Evolutionary conservation across 2,329 filamentous ascomycete genomes (phyloP).

Genomic region (Aspergillus pseudoterreus): DNA sequence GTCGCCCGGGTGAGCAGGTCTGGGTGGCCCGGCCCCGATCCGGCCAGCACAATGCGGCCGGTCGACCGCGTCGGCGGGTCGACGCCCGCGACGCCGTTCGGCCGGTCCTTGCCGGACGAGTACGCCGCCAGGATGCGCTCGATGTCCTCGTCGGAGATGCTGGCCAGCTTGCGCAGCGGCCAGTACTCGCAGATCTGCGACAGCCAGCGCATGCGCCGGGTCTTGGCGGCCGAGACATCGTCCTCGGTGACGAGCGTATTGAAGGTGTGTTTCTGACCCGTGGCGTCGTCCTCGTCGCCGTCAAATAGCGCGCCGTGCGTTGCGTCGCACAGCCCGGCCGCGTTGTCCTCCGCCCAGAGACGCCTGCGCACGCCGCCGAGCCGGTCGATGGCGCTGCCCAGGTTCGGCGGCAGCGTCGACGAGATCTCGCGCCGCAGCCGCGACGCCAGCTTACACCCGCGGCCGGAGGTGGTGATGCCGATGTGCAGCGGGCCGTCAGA

Average conservation of each 20-base stretch:
- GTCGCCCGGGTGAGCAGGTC: conserved; percentile 74
- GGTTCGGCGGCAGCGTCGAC: conserved; percentile 67
- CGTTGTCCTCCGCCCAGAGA: conserved; percentile 71
- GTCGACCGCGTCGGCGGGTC: conserved; percentile 1
- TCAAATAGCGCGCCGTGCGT: conserved; percentile 26
- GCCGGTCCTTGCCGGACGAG: conserved; percentile 27
- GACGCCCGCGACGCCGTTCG: conserved; percentile 11
- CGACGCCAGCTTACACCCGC: conserved; percentile 88
- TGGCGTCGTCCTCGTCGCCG: conserved; percentile 47
- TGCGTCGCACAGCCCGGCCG: conserved; percentile 43
- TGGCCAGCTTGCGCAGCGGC: conserved; percentile 78
- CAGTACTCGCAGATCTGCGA: conserved; percentile 98
- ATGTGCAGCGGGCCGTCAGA: conserved; percentile 89
- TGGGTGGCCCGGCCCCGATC: conserved; percentile 88
- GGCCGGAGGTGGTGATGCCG: conserved; percentile 91
- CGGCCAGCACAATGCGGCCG: conserved; percentile 70
- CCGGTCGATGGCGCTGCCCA: conserved; percentile 73
- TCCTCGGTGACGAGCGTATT: conserved; percentile 75
- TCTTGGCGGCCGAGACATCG: conserved; percentile 70
- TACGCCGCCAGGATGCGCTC: conserved; percentile 73
- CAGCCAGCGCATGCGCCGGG: conserved; percentile 84
- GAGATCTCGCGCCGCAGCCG: conserved; percentile 86
- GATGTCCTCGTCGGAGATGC: conserved; percentile 76
- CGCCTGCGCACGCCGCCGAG: conserved; percentile 69
- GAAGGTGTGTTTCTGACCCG: conserved; percentile 70